These are phyloP conservation scores for Aspergillus floridensis DNA, from an alignment of 2,329 filamentous ascomycete species.

Conservation along the genomic window DNA sequence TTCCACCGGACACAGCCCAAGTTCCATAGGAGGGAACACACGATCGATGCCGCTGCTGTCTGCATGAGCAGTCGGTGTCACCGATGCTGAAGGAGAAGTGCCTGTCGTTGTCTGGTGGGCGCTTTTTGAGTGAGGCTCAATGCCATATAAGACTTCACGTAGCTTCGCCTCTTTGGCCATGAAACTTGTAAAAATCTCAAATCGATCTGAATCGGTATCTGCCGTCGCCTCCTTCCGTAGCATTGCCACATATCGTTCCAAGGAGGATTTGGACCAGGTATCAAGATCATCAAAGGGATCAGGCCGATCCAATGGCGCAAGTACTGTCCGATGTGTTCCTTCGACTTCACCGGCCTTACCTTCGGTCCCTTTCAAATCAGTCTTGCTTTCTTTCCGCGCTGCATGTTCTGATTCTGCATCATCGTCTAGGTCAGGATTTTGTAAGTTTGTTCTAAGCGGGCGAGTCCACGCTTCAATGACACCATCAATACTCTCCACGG, in stretches of 20 bases:
- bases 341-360: not conserved
- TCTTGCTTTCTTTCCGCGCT: not conserved
- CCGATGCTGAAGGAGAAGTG: conserved; percentile 3
- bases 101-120: conserved; percentile 11
- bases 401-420: conserved; percentile 1
- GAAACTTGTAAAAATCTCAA: conserved; percentile 54
- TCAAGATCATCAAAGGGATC: conserved; percentile 55
- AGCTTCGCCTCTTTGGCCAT: conserved; percentile 48
- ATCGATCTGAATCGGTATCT: conserved; percentile 51
- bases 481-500: conserved; percentile 42
- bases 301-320: conserved; percentile 20
- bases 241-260: conserved; percentile 56
- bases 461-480: conserved; percentile 46
- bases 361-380: not conserved
- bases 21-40: conserved; percentile 22
- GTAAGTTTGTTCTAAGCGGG: conserved; percentile 27
- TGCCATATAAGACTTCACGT: conserved; percentile 49
- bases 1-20: conserved; percentile 36
- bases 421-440: conserved; percentile 15
- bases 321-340: conserved; percentile 6
- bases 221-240: conserved; percentile 51
- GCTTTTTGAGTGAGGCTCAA: conserved; percentile 42
- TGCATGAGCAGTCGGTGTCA: conserved; percentile 5
- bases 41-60: conserved; percentile 11
- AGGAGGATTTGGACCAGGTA: conserved; percentile 56